Evolutionary conservation across 208 protist species (phyloP).

Genomic region (Trypanosoma congolense): DNA sequence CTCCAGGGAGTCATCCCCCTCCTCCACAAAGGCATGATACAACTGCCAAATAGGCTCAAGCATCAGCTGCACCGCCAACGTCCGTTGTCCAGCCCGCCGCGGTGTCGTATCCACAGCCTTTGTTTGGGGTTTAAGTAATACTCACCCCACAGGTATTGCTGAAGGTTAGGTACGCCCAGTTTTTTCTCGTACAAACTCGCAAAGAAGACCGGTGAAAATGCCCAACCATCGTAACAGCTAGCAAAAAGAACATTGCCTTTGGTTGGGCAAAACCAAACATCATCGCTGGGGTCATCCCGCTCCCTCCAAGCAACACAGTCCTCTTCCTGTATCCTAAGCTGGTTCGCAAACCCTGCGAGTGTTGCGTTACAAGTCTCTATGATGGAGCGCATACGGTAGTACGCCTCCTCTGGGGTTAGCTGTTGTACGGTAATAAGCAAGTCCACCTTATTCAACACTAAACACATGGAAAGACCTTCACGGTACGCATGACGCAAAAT

Average conservation of each 20-base stretch:
- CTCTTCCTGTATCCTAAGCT: slow-evolving; percentile 74
- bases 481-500: slow-evolving; percentile 95
- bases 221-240: slow-evolving; percentile 93
- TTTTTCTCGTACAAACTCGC: slow-evolving; percentile 89
- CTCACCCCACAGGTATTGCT: slow-evolving; percentile 94
- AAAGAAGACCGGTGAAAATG: slow-evolving; percentile 88
- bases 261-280: slow-evolving; percentile 94
- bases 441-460: slow-evolving; percentile 99
- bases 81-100: slow-evolving; percentile 69
- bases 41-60: slow-evolving; percentile 95
- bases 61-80: slow-evolving; percentile 95
- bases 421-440: slow-evolving; percentile 93
- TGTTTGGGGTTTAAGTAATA: slow-evolving; percentile 93
- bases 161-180: slow-evolving; percentile 53
- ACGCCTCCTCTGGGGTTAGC: slow-evolving; percentile 84
- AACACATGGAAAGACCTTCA: slow-evolving; percentile 92
- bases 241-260: slow-evolving; percentile 98
- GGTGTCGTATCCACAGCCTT: slow-evolving; percentile 82
- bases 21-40: slow-evolving; percentile 83
- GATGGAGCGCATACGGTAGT: slow-evolving; percentile 91
- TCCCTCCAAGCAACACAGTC: slow-evolving; percentile 68
- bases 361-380: slow-evolving; percentile 93
- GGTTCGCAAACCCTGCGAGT: slow-evolving; percentile 75
- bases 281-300: slow-evolving; percentile 72
- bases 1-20: slow-evolving; percentile 67